phyloP scores from a whole-genome alignment of 495 filamentous ascomycete species.

The Letharia columbiana region DNA sequence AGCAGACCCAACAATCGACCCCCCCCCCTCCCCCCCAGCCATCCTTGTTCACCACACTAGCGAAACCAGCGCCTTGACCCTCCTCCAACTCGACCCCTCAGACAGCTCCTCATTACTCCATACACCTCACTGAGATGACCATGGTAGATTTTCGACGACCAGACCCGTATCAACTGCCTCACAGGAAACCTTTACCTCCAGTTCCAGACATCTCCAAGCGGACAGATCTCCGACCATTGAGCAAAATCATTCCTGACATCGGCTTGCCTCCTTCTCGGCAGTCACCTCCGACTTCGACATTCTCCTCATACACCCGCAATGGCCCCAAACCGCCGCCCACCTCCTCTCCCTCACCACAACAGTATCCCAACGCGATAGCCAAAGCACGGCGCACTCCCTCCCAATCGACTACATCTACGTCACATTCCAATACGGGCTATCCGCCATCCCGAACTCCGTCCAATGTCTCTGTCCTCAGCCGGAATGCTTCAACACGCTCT shows the following conservation, averaged over 20 bases:
- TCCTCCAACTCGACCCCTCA: neutral
- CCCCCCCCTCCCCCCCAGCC: neutral
- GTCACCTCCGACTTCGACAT: slow-evolving; percentile 19
- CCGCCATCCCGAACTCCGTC: slow-evolving; percentile 40
- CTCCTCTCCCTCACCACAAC: slow-evolving; percentile 30
- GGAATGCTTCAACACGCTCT: slow-evolving; percentile 66
- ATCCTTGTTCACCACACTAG: neutral
- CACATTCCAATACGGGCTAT: slow-evolving; percentile 43
- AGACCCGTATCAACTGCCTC: slow-evolving; percentile 22
- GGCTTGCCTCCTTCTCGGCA: slow-evolving; percentile 11
- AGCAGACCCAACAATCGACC: slow-evolving; percentile 7
- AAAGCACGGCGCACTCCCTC: slow-evolving; percentile 58
- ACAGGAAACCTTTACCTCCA: slow-evolving; percentile 25
- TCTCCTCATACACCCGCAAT: slow-evolving; percentile 31
- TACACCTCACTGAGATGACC: slow-evolving; percentile 13
- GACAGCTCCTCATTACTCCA: slow-evolving; percentile 5
- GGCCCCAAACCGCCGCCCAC: slow-evolving; percentile 28
- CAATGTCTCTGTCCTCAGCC: slow-evolving; percentile 51
- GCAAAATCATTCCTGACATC: slow-evolving; percentile 21
- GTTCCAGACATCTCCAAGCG: slow-evolving; percentile 17
- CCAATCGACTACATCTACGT: slow-evolving; percentile 65
- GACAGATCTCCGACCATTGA: slow-evolving; percentile 22
- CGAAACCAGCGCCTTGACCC: neutral
- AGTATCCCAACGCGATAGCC: slow-evolving; percentile 28
- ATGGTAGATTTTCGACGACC: slow-evolving; percentile 24